These are phyloP conservation scores for Neonothopanus nambi DNA, from an alignment of 1,284 basidiomycete species.

Conservation along the genomic window DNA sequence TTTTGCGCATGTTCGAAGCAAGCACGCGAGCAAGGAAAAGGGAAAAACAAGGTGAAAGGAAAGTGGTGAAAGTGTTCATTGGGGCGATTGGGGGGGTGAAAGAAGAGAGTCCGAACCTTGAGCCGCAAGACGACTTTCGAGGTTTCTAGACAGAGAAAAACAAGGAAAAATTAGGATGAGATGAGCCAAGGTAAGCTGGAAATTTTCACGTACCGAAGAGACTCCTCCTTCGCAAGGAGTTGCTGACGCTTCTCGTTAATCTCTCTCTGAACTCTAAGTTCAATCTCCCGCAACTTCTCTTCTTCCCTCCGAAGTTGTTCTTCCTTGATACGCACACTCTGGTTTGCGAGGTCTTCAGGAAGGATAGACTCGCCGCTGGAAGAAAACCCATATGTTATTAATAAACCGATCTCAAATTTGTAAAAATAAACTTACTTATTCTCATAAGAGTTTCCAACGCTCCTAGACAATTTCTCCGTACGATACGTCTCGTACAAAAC, in stretches of 20 bases:
- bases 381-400: conserved; percentile 45
- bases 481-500: conserved; percentile 93
- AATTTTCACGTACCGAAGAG: conserved; percentile 41
- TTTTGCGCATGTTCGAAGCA: too few relatives aligned
- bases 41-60: too few relatives aligned
- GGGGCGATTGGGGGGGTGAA: background rate
- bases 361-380: conserved; percentile 62
- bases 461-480: conserved; percentile 96
- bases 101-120: conserved; percentile 41
- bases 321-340: conserved; percentile 94
- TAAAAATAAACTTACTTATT: too few relatives aligned
- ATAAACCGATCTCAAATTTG: too few relatives aligned
- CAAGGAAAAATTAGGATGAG: background rate
- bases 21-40: too few relatives aligned
- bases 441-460: conserved; percentile 63
- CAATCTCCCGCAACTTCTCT: conserved; percentile 95
- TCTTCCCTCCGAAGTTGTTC: conserved; percentile 96
- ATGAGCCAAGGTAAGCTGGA: conserved; percentile 42
- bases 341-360: conserved; percentile 92
- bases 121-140: conserved; percentile 77
- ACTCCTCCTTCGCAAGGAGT: conserved; percentile 87
- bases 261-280: conserved; percentile 94
- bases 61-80: too few relatives aligned
- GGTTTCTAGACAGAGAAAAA: conserved; percentile 46
- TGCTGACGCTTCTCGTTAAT: conserved; percentile 97